phyloP scores from a whole-genome alignment of 2,329 filamentous ascomycete species.

The Fusarium hostae region DNA sequence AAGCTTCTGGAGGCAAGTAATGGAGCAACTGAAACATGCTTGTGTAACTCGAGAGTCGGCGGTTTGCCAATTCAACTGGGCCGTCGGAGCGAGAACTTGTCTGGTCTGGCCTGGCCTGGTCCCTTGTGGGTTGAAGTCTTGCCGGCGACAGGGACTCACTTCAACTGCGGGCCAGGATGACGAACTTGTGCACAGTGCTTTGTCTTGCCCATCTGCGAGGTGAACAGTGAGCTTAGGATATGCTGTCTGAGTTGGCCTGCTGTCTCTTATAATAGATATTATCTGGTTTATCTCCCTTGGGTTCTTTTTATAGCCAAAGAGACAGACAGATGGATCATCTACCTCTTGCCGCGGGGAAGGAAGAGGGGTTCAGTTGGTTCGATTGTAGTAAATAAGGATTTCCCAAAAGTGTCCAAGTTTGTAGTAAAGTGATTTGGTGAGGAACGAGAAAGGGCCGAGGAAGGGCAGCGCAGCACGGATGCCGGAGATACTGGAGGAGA shows the following conservation, averaged over 20 bases:
- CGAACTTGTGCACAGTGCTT: slow-evolving; percentile 36
- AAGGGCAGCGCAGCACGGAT: slow-evolving; percentile 36
- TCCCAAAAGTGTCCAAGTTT: slow-evolving; percentile 21
- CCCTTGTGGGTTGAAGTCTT: slow-evolving; percentile 1
- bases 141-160: slow-evolving; percentile 18
- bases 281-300: slow-evolving; percentile 1
- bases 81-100: slow-evolving; percentile 33
- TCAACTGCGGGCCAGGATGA: slow-evolving; percentile 8
- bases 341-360: slow-evolving; percentile 1
- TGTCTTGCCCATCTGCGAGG: slow-evolving; percentile 27
- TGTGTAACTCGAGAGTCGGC: slow-evolving; percentile 49
- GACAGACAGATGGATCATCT: not conserved
- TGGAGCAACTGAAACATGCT: slow-evolving; percentile 50
- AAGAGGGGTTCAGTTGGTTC: not conserved
- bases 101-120: not conserved
- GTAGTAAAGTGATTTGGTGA: slow-evolving; percentile 20
- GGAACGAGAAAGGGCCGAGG: slow-evolving; percentile 39
- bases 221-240: not conserved
- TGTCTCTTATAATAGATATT: slow-evolving; percentile 23
- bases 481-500: slow-evolving; percentile 17
- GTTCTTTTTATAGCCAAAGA: not conserved
- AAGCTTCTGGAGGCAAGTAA: slow-evolving; percentile 39
- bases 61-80: slow-evolving; percentile 45
- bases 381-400: not conserved
- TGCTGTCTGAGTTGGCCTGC: slow-evolving; percentile 15